A percentile compares a stretch with the other conserved stretches of the same genome.
Evolutionary conservation across 495 filamentous ascomycete genomes (phyloP).

Genomic region (Venustampulla echinocandica): DNA sequence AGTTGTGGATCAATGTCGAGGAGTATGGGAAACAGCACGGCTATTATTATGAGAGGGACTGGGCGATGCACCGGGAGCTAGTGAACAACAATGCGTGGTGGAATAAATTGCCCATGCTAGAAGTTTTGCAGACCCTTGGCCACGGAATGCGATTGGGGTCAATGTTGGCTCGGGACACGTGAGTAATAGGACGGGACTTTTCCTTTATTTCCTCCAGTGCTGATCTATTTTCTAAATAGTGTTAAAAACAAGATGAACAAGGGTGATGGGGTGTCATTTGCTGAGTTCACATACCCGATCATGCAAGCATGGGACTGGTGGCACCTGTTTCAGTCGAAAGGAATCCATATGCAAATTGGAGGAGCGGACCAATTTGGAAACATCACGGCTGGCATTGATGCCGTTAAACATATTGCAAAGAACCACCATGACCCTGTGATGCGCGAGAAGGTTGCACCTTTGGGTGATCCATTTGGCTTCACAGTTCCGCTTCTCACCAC

Average conservation of each 20-base stretch:
- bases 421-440: slow-evolving; percentile 35
- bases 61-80: slow-evolving; percentile 55
- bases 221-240: slow-evolving; percentile 37
- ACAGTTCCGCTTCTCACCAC: slow-evolving; percentile 87
- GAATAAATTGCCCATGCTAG: slow-evolving; percentile 55
- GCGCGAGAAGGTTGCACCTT: slow-evolving; percentile 21
- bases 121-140: slow-evolving; percentile 66
- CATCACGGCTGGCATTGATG: slow-evolving; percentile 83
- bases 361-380: slow-evolving; percentile 96
- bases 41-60: slow-evolving; percentile 41
- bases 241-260: slow-evolving; percentile 73
- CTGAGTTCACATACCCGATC: slow-evolving; percentile 87
- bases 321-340: slow-evolving; percentile 56
- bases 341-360: slow-evolving; percentile 76
- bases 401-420: slow-evolving; percentile 61
- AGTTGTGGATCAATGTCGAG: slow-evolving; percentile 65
- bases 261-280: slow-evolving; percentile 85
- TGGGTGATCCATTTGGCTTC: slow-evolving; percentile 58
- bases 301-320: slow-evolving; percentile 98
- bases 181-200: slow-evolving; percentile 30
- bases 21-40: slow-evolving; percentile 50
- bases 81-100: slow-evolving; percentile 78
- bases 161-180: slow-evolving; percentile 88
- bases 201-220: background rate
- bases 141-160: slow-evolving; percentile 63